Base-by-base conservation (phyloP, 441 rosid genomes). In the Codiaeum variegatum region DNA sequence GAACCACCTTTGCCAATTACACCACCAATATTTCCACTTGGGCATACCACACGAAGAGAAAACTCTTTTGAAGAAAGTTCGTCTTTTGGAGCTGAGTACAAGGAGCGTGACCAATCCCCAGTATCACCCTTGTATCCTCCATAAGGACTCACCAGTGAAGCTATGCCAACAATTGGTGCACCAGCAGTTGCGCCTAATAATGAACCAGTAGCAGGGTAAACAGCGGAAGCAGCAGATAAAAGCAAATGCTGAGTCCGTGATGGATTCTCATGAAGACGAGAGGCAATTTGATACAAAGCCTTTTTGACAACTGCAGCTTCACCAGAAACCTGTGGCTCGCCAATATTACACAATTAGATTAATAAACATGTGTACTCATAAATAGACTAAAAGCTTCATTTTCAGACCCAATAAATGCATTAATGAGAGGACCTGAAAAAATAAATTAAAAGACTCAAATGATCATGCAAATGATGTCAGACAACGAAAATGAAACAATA, bases 1-100 rank as follows among this genome's bases (percentile, higher is more conserved):
- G 88, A 82, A 66, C 98, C 98, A 64, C 97, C 94, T 82, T 90
- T 93, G 62, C 98, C 98, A 70, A 93, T 93, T 60, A 91, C 93
- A 67, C 86, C 88, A 68, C 96, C 92, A 73, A 93, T 88, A 77
- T 91, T 90, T 63, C 81, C 95, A 82, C 80, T 83, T 36, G 94
- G 92, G 55, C 96, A 92, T 71, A 93, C 88, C 68, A 95, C 76
- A 64, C 96, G 86, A 71, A 95, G 88, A 62, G 90, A 87, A 74
- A 95, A 90, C 71, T 95, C 98, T 76, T 82, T 91, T 1, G 91
- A 73, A 24, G 89, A 81, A 74, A 82, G 77, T 60, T 91, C 97
- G 77, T 95, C 92, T 83, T 95, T 87, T 66, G 95, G 92, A 82
- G 93, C 84, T n/a, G 94, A 83, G 75, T 87, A 91, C 55, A 91